Conservation (phyloP, 495 filamentous ascomycete genomes). For the Chaetomium tenue region DNA sequence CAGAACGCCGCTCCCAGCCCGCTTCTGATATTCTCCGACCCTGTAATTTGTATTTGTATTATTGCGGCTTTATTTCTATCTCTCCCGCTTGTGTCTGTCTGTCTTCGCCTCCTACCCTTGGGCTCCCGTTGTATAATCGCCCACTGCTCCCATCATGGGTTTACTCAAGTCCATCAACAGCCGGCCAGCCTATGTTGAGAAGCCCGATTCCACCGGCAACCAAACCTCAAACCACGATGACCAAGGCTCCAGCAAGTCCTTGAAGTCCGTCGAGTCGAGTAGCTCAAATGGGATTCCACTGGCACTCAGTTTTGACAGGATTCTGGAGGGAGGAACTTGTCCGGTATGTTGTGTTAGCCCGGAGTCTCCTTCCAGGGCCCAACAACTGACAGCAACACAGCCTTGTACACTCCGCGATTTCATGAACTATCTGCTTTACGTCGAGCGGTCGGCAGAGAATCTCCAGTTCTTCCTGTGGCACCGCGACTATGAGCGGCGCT, state of each 20-base stretch:
- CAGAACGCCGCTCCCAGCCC: background rate
- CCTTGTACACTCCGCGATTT: slow-evolving; percentile 73
- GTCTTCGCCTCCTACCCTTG: too few species aligned
- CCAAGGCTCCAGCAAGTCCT: slow-evolving; percentile 23
- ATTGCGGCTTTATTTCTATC: background rate
- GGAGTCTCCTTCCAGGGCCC: background rate
- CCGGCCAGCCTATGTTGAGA: slow-evolving; percentile 41
- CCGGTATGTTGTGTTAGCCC: slow-evolving; percentile 62
- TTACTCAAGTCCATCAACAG: slow-evolving; percentile 40
- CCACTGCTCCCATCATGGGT: slow-evolving; percentile 26
- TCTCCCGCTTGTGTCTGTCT: background rate
- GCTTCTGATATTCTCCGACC: background rate
- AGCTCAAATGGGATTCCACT: slow-evolving; percentile 56
- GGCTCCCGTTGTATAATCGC: too few species aligned
- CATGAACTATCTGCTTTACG: slow-evolving; percentile 75
- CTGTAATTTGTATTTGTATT: background rate
- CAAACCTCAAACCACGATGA: slow-evolving; percentile 30
- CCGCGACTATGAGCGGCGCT: slow-evolving; percentile 62
- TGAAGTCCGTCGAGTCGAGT: slow-evolving; percentile 27
- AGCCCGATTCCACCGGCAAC: slow-evolving; percentile 27
- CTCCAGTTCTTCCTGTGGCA: slow-evolving; percentile 79
- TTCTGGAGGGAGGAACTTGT: slow-evolving; percentile 69
- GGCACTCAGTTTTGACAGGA: slow-evolving; percentile 67
- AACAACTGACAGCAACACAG: slow-evolving; percentile 40
- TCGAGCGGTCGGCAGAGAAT: slow-evolving; percentile 73